Percentiles rank a stretch among this genome's conserved stretches.
These are phyloP conservation scores for Gentiana straminea DNA, from an alignment of 257 asterid genomes.

Conservation along the genomic window DNA sequence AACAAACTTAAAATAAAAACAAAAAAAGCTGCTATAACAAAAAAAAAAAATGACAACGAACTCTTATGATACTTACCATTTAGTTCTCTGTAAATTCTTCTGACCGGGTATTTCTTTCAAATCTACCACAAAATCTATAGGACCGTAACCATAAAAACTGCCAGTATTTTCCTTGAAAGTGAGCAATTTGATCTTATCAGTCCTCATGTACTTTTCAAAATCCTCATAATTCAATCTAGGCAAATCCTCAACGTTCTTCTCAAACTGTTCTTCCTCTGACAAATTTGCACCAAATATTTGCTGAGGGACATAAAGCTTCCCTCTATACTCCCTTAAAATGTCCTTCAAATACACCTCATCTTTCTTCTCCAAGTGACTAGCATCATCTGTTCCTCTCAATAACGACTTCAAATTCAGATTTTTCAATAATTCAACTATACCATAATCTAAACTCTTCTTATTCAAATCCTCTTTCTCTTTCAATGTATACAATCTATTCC, in stretches of 20 bases:
- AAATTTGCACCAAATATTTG: slow-evolving; percentile 60
- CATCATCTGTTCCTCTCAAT: slow-evolving; percentile 21
- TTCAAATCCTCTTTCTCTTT: slow-evolving; percentile 63
- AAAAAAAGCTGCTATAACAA: slow-evolving; percentile 9
- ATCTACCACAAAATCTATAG: slow-evolving; percentile 68
- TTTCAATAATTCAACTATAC: slow-evolving; percentile 34
- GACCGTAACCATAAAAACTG: slow-evolving; percentile 24
- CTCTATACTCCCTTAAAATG: slow-evolving; percentile 80
- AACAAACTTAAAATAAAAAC: slow-evolving; percentile 9
- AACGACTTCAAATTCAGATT: slow-evolving; percentile 52
- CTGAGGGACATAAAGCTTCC: slow-evolving; percentile 93
- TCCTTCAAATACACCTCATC: slow-evolving; percentile 78
- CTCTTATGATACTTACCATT: slow-evolving; percentile 54
- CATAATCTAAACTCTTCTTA: slow-evolving; percentile 30
- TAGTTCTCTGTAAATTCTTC: slow-evolving; percentile 70
- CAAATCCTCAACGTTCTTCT: slow-evolving; percentile 58
- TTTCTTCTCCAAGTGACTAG: slow-evolving; percentile 18
- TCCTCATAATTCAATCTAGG: slow-evolving; percentile 66
- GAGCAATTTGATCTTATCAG: slow-evolving; percentile 67
- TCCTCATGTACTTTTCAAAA: slow-evolving; percentile 49
- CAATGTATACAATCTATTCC: slow-evolving; percentile 58
- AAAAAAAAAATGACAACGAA: slow-evolving; percentile 9
- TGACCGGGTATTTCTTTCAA: slow-evolving; percentile 85
- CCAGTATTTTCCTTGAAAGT: slow-evolving; percentile 55
- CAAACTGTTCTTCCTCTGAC: slow-evolving; percentile 82